Evolutionary conservation across 2,329 filamentous ascomycete genomes (phyloP).

Genomic region (Clarireedia paspali): DNA sequence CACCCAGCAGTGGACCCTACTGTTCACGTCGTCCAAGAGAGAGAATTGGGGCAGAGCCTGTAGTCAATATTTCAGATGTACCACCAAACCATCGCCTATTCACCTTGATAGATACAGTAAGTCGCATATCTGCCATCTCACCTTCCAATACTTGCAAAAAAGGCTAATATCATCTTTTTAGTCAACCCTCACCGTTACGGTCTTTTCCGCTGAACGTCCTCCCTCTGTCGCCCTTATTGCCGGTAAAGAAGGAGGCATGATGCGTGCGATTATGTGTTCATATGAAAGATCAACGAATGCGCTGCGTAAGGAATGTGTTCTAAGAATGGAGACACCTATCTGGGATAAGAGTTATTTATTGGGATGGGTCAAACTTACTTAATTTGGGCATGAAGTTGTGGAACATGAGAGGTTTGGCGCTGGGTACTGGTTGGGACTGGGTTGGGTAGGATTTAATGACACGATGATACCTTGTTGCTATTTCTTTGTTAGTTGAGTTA

Average conservation of each 20-base stretch:
- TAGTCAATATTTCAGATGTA: conserved; percentile 6
- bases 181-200: conserved; percentile 21
- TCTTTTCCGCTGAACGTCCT: conserved; percentile 29
- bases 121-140: not conserved
- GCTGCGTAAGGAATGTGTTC: conserved; percentile 14
- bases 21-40: conserved; percentile 6
- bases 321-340: conserved; percentile 16
- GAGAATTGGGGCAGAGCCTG: conserved; percentile 21
- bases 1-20: conserved; percentile 8
- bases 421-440: too few relatives aligned
- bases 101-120: conserved; percentile 28
- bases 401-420: too few relatives aligned
- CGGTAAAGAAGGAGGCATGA: conserved; percentile 30
- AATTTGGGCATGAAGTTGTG: not conserved
- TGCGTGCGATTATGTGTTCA: conserved; percentile 26
- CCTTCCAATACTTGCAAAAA: not conserved
- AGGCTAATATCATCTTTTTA: not conserved
- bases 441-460: too few relatives aligned
- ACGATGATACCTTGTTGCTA: too few relatives aligned
- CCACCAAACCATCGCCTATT: conserved; percentile 9
- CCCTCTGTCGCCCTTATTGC: conserved; percentile 28
- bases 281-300: conserved; percentile 13
- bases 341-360: conserved; percentile 4
- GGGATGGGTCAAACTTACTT: conserved; percentile 11
- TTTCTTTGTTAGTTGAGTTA: too few relatives aligned